Conservation (phyloP, 1,284 basidiomycete genomes). For the Mycena citricolor region DNA sequence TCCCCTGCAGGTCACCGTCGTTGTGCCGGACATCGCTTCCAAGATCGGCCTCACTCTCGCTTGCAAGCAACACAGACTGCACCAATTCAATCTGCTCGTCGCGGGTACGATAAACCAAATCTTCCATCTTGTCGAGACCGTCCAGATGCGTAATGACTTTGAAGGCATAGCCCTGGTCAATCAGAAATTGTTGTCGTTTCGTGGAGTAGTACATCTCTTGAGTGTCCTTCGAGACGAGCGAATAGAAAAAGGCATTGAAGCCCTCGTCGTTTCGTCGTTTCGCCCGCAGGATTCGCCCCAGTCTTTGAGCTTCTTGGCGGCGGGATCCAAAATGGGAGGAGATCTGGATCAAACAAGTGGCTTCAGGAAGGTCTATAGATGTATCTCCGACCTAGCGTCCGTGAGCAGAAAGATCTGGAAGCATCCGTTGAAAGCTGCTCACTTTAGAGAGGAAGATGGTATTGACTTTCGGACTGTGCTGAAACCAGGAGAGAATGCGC, state of each 20-base stretch:
- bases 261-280: slow-evolving; percentile 99
- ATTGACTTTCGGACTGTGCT: slow-evolving; percentile 94
- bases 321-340: slow-evolving; percentile 99
- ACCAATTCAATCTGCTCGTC: slow-evolving; percentile 96
- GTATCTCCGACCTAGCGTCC: slow-evolving; percentile 90
- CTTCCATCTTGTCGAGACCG: slow-evolving; percentile 83
- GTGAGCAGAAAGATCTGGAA: background rate
- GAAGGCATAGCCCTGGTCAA: slow-evolving; percentile 98
- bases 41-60: slow-evolving; percentile 88
- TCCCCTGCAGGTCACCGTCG: slow-evolving; percentile 79
- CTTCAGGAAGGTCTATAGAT: slow-evolving; percentile 98
- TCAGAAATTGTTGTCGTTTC: slow-evolving; percentile 97
- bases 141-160: slow-evolving; percentile 99
- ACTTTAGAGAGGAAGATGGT: slow-evolving; percentile 99
- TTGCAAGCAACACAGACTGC: slow-evolving; percentile 88
- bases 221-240: slow-evolving; percentile 97
- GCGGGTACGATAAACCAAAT: slow-evolving; percentile 89
- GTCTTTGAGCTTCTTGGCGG: slow-evolving; percentile 94
- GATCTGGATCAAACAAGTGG: slow-evolving; percentile 98
- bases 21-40: slow-evolving; percentile 78
- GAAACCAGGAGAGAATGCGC: slow-evolving; percentile 93
- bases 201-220: slow-evolving; percentile 99
- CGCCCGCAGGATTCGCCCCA: slow-evolving; percentile 94
- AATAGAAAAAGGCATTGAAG: slow-evolving; percentile 99
- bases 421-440: slow-evolving; percentile 20